Evolutionary conservation across 805 yeast genomes (phyloP).

Genomic region (Metschnikowia bowlesiae): DNA sequence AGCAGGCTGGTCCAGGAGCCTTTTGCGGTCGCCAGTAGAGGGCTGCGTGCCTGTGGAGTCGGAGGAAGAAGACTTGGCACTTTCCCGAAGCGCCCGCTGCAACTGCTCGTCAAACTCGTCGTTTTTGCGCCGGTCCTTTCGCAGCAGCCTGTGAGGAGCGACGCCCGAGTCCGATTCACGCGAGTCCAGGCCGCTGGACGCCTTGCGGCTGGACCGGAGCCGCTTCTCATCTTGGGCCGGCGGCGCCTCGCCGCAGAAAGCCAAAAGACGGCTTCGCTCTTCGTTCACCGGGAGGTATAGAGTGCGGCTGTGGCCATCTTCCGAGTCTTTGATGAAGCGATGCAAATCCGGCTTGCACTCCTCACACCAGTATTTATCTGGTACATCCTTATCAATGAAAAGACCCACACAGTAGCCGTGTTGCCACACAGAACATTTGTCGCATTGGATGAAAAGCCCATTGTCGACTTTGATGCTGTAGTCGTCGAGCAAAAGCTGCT

Average conservation of each 20-base stretch:
- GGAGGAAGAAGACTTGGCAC: constrained; percentile 45
- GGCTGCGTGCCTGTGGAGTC: constrained; percentile 9
- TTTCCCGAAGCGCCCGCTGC: constrained; percentile 51
- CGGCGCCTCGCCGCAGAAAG: neutral
- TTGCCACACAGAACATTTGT: constrained; percentile 93
- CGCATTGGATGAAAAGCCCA: constrained; percentile 81
- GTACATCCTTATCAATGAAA: constrained; percentile 65
- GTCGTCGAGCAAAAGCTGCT: constrained; percentile 25
- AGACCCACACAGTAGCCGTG: constrained; percentile 96
- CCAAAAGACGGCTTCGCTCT: constrained; percentile 29
- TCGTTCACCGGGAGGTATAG: constrained; percentile 41
- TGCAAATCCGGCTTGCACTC: constrained; percentile 84
- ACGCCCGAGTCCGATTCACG: constrained; percentile 13
- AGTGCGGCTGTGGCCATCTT: constrained; percentile 23
- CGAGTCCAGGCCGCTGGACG: constrained; percentile 6
- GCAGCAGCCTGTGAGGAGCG: constrained; percentile 16
- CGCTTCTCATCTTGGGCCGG: constrained; percentile 1
- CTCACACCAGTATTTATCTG: constrained; percentile 96
- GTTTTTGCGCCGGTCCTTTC: constrained; percentile 32
- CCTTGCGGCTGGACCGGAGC: constrained; percentile 1
- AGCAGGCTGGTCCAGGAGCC: constrained; percentile 1
- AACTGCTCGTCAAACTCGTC: constrained; percentile 40
- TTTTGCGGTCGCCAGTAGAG: constrained; percentile 18
- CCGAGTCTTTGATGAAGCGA: constrained; percentile 36
- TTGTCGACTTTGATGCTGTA: constrained; percentile 40